Conservation (phyloP, 1,284 basidiomycete species). For the Puccinia triticina region DNA sequence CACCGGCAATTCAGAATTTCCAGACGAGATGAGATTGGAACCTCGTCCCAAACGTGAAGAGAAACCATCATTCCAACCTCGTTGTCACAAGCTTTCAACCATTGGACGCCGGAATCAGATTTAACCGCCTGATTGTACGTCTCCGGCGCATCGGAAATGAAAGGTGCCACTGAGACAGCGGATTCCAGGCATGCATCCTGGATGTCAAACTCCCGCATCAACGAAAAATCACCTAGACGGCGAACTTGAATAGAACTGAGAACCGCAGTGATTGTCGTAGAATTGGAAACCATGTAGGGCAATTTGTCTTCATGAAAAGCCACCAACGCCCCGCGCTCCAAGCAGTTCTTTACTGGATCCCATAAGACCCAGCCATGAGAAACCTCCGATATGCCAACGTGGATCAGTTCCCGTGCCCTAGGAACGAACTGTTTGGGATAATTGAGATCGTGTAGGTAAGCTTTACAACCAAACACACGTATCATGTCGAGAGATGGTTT, state of each 20-base stretch:
- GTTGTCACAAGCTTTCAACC: too few species aligned
- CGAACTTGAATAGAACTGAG: not conserved
- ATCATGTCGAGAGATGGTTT: not conserved
- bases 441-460: not conserved
- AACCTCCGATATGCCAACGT: not conserved
- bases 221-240: not conserved
- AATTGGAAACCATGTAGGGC: not conserved
- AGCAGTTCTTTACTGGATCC: not conserved
- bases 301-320: not conserved
- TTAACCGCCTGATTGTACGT: not conserved
- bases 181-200: not conserved
- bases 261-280: not conserved
- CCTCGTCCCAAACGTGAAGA: too few species aligned
- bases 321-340: not conserved
- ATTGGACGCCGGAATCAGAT: not conserved
- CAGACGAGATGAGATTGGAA: too few species aligned
- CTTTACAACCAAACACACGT: too few species aligned
- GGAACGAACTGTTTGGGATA: slow-evolving; percentile 7
- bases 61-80: too few species aligned
- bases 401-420: not conserved
- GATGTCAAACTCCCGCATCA: not conserved
- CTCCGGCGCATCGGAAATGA: not conserved
- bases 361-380: not conserved
- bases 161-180: too few species aligned
- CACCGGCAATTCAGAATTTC: not conserved